Conservation (phyloP, 2,329 filamentous ascomycete species). For the Cryphonectria nitschkei region DNA sequence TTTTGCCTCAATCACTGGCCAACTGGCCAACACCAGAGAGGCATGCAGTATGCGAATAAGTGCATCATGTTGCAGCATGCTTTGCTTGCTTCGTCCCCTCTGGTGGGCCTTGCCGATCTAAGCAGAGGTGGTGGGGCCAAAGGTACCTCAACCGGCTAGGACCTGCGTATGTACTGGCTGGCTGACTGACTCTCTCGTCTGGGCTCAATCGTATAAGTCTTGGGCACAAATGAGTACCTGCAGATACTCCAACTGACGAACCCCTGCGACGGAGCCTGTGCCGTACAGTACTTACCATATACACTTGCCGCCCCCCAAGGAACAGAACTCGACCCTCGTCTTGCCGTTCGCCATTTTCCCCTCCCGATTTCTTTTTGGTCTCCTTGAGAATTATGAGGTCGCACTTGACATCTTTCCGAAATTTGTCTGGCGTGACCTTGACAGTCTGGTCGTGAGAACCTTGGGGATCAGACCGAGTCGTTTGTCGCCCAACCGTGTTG, state of each 20-base stretch:
- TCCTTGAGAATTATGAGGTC: neutral
- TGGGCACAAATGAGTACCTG: slow-evolving; percentile 27
- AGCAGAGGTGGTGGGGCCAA: neutral
- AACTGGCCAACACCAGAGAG: neutral
- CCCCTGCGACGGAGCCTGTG: slow-evolving; percentile 12
- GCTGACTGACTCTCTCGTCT: slow-evolving; percentile 1
- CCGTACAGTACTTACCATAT: slow-evolving; percentile 5
- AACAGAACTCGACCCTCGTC: neutral
- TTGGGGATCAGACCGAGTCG: neutral
- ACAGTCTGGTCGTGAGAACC: neutral
- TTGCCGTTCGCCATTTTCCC: neutral
- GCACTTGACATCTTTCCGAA: neutral
- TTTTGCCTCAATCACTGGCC: neutral
- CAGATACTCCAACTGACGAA: slow-evolving; percentile 22
- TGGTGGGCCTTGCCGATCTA: neutral
- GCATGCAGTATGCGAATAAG: neutral
- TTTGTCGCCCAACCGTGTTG: neutral
- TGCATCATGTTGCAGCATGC: slow-evolving; percentile 4
- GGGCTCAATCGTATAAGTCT: slow-evolving; percentile 9
- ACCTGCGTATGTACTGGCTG: neutral
- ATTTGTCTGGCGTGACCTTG: neutral
- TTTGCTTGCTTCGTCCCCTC: neutral
- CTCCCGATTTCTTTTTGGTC: neutral
- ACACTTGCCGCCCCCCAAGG: neutral
- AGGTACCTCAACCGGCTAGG: neutral